These are phyloP conservation scores for Colletotrichum sidae DNA, from an alignment of 2,329 filamentous ascomycete genomes.

Conservation along the genomic window DNA sequence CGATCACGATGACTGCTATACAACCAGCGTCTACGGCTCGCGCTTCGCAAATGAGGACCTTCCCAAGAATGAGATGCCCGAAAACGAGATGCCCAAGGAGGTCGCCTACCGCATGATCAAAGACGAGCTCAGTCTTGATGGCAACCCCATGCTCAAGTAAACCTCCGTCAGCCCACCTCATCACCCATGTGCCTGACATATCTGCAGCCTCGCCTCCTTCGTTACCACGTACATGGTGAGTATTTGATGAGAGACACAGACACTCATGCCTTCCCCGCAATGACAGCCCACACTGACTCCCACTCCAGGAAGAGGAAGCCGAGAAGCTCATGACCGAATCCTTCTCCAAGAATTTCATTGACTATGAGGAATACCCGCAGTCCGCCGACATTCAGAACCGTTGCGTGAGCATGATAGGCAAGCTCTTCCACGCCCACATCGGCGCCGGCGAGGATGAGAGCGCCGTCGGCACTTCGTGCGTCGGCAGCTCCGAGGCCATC, in stretches of 20 bases:
- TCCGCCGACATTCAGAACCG: conserved; percentile 90
- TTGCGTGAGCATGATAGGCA: conserved; percentile 90
- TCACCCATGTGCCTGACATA: not conserved
- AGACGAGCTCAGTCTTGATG: conserved; percentile 91
- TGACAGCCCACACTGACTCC: conserved; percentile 27
- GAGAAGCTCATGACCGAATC: conserved; percentile 95
- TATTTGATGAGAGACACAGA: conserved; percentile 25
- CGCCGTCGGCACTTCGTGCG: conserved; percentile 86
- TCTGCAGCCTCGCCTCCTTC: conserved; percentile 84
- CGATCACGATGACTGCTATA: conserved; percentile 69
- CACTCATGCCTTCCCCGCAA: not conserved
- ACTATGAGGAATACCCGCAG: conserved; percentile 87
- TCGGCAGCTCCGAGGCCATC: conserved; percentile 91
- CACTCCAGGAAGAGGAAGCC: conserved; percentile 83
- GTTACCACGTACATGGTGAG: conserved; percentile 95
- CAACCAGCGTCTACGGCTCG: conserved; percentile 88
- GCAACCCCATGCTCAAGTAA: conserved; percentile 88
- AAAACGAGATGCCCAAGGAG: conserved; percentile 88
- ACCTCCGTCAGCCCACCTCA: conserved; percentile 39
- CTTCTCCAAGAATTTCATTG: conserved; percentile 95
- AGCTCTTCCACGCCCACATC: conserved; percentile 84
- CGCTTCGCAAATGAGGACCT: conserved; percentile 85
- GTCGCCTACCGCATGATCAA: conserved; percentile 98
- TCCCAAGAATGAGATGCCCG: conserved; percentile 87
- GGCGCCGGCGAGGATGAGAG: conserved; percentile 63